phyloP scores from a whole-genome alignment of 306 rosid species.

The Carpinus fangiana region DNA sequence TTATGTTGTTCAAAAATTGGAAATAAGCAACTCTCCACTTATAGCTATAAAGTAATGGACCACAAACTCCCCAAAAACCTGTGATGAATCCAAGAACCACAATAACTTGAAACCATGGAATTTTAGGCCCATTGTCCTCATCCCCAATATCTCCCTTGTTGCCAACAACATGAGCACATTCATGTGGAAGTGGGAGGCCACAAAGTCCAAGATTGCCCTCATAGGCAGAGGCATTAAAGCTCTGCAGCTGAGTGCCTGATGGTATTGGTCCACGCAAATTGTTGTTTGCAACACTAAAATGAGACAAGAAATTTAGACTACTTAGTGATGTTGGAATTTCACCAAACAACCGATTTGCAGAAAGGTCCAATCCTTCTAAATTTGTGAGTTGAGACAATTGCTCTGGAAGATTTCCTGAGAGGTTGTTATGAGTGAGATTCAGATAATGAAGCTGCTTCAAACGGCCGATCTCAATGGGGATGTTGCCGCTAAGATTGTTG shows the following conservation, averaged over 20 bases:
- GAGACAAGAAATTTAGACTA: not conserved
- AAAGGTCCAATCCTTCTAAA: constrained; percentile 8
- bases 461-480: not conserved
- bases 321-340: not conserved
- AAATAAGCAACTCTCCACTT: no score
- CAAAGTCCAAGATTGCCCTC: not conserved
- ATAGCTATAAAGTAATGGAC: no score
- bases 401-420: not conserved
- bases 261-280: constrained; percentile 1
- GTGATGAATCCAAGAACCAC: no score
- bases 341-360: constrained; percentile 4
- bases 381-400: constrained; percentile 6
- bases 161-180: no score
- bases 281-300: constrained; percentile 4
- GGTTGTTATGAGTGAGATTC: not conserved
- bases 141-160: no score
- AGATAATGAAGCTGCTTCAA: not conserved
- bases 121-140: no score
- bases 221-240: constrained; percentile 1
- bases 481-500: not conserved
- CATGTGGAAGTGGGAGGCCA: not conserved
- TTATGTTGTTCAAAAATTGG: no score
- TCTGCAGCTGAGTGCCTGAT: not conserved
- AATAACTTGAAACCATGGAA: no score
- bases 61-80: no score